Conservation (phyloP, 495 filamentous ascomycete species). For the Hypoxylon fuscum region DNA sequence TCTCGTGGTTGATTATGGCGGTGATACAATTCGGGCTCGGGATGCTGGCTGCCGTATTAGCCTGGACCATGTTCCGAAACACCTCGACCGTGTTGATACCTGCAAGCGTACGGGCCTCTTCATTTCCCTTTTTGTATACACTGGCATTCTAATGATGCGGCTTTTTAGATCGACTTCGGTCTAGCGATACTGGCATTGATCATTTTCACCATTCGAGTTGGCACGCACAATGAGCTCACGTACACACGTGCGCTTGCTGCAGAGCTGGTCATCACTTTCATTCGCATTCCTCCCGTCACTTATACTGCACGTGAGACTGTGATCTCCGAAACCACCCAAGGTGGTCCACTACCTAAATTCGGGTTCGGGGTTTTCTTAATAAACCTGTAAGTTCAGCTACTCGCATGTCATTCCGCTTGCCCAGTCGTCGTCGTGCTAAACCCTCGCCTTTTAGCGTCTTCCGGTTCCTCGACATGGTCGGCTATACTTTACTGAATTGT, state of each 20-base stretch:
- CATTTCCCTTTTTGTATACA: background rate
- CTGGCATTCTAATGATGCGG: conserved; percentile 11
- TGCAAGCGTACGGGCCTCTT: conserved; percentile 37
- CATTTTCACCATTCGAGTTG: conserved; percentile 40
- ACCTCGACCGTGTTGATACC: conserved; percentile 38
- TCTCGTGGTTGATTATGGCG: conserved; percentile 44
- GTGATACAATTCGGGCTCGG: conserved; percentile 45
- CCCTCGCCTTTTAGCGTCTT: conserved; percentile 35
- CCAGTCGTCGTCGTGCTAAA: background rate
- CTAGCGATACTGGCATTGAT: conserved; percentile 41
- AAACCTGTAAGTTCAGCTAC: conserved; percentile 39
- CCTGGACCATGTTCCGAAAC: conserved; percentile 44
- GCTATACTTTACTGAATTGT: conserved; percentile 42
- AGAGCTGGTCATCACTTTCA: conserved; percentile 43
- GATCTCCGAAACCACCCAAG: conserved; percentile 24
- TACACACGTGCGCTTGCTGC: conserved; percentile 39
- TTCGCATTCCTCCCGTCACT: conserved; percentile 45
- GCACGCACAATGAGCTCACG: conserved; percentile 39
- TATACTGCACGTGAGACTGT: conserved; percentile 45
- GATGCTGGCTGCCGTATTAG: conserved; percentile 41
- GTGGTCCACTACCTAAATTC: conserved; percentile 38
- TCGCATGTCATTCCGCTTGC: background rate
- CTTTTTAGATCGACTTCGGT: conserved; percentile 43
- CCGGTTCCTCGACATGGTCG: conserved; percentile 41
- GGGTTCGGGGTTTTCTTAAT: conserved; percentile 46